Base-by-base conservation (phyloP, 2,329 filamentous ascomycete genomes). In the Beauveria pseudobassiana region DNA sequence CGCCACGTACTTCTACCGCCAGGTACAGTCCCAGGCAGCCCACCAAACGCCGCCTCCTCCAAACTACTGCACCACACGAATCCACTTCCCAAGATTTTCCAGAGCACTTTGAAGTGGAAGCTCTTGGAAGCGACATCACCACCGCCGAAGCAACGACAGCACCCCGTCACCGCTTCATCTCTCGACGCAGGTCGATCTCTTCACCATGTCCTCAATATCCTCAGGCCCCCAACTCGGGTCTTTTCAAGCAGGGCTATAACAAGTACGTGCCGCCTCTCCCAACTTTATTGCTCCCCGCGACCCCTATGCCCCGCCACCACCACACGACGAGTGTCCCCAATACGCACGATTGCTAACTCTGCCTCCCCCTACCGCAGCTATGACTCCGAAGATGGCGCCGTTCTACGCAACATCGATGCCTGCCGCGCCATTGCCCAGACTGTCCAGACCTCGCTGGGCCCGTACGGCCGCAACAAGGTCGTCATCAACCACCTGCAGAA, bases 401-500 rank as follows among this genome's bases (percentile, higher is more conserved):
- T 99, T 68, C 84, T 98, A 67, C 92, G 95, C 73, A 99, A 99
- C 78, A 98, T 99, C 78, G 96, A 99, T 74, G 95, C 96, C 74
- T 99, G 95, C 81, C 87, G 93, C 67, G 91, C 95, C 68, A 98
- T 99, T 77, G 87, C 95, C 63, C 90, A 90, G 71, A 99, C 95
- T 58, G 95, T 99, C 55, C 92, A 96, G 81, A 98, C 95, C 62
- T 98, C 95, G 51, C 85, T 99, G 42, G 96, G 95, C 58, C 95
- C 95, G 64, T 97, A 96, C 78, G 95, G 95, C 72, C 90, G 95
- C 77, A 99, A 99, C 83, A 99, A 99, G 82, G 93, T 99, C 73
- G 91, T 99, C 80, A 98, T 99, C 83, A 99, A 99, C 82, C 96
- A 99, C 80, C 84, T 99, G 65, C 91, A 96, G 77, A 99, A 99